These are phyloP conservation scores for Pelagophyceae sp. DNA, from an alignment of 352 stramenopile species.

Conservation along the genomic window DNA sequence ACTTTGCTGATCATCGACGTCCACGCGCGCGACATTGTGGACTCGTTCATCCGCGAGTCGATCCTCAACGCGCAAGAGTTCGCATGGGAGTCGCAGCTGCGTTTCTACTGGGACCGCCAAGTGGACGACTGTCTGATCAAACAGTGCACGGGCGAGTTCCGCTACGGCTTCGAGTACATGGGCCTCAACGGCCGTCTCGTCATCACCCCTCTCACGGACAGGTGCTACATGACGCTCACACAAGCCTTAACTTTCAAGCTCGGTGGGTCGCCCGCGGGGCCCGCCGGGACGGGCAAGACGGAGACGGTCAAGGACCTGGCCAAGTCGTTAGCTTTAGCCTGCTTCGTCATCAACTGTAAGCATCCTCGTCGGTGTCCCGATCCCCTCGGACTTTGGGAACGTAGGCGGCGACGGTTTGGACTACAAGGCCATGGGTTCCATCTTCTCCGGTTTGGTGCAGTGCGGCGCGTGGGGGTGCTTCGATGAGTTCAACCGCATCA, in stretches of 20 bases:
- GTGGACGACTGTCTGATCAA: conserved; percentile 74
- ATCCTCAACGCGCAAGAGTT: conserved; percentile 79
- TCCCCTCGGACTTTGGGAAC: too few species aligned
- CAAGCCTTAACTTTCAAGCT: conserved; percentile 82
- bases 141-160: conserved; percentile 78
- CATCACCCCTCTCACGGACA: conserved; percentile 80
- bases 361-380: conserved; percentile 14
- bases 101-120: conserved; percentile 79
- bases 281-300: conserved; percentile 78
- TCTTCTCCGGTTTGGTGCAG: conserved; percentile 74
- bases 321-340: conserved; percentile 76
- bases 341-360: conserved; percentile 82
- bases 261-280: conserved; percentile 70
- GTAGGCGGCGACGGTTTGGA: conserved; percentile 77
- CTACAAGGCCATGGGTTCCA: conserved; percentile 79
- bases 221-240: conserved; percentile 84
- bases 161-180: conserved; percentile 88
- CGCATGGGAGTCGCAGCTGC: conserved; percentile 71
- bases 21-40: conserved; percentile 73
- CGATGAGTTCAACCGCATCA: conserved; percentile 92
- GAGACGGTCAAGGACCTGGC: conserved; percentile 84
- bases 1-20: conserved; percentile 78
- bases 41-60: conserved; percentile 72
- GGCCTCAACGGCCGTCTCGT: conserved; percentile 75
- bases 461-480: conserved; percentile 88